Evolutionary conservation across 768 basidiomycete genomes (phyloP), one percentile per base, ranked within the genome.

Genomic region (Suillus sp.): DNA sequence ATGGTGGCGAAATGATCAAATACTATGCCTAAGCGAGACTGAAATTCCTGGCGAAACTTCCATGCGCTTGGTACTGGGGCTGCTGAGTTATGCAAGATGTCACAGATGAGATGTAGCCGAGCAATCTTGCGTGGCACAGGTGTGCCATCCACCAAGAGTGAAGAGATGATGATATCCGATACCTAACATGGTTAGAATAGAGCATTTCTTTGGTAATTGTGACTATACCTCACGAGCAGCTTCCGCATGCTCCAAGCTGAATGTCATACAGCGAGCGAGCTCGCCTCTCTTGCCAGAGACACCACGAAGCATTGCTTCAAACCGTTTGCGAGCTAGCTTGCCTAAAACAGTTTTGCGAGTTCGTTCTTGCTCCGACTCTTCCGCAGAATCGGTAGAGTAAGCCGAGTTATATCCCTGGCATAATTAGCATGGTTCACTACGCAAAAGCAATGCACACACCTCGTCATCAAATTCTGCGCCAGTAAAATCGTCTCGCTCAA

Each of bases 101-200:
- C 97, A 72, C 96, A 98, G 60, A 99, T 93, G 63, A 99, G 83
- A 78, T 98, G 90, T 32, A 99, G 83, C 30, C 97, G 89, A 30
- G 97, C 93, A 61, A 99, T 87, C 76, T 99, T 99, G 69, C 96
- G 89, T 61, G 97, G 97, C n/a, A 99, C 94, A 1, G 97, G 88
- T 1, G 97, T 99, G n/a, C 86, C 81, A 67, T 95, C 93, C 22
- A 99, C 88, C 30, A 92, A 81, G 10, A 99, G 78, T 6, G 97
- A 98, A 18, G 91, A 82, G 32, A 96, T 86, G 68, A 99, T 93
- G 68, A 96, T 86, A 67, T 98, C 95, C 6, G 89, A 87, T 40
- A 99, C 86, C 96, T 98, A 66, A 3, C 32, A 25, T 60, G 55
- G 32, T 40, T 42, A 22, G 7, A 60, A 68, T 37, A 62, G 58